Percentiles rank a stretch among this genome's conserved stretches.
Conservation (phyloP, 2,329 filamentous ascomycete genomes). For the Aspergillus unguis region DNA sequence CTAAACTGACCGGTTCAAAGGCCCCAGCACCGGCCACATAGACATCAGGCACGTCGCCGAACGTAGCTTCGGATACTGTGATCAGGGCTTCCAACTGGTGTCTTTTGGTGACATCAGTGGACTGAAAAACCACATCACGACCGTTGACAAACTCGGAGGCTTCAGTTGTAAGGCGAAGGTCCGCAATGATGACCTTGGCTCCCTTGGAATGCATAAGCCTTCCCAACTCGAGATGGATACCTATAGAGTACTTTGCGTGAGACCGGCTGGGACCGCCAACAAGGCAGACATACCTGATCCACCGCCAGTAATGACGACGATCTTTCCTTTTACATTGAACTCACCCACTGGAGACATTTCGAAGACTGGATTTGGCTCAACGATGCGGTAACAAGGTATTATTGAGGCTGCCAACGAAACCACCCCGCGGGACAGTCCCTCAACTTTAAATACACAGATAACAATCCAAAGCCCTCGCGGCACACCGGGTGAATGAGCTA, state of each 20-base stretch:
- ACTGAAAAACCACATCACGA: neutral
- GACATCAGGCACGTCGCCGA: conserved; percentile 5
- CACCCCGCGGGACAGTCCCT: too few relatives aligned
- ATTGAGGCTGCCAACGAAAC: too few relatives aligned
- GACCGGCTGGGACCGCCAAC: neutral
- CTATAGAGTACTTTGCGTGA: neutral
- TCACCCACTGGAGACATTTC: too few relatives aligned
- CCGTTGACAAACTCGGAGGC: neutral
- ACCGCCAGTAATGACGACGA: neutral
- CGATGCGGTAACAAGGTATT: too few relatives aligned
- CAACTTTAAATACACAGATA: too few relatives aligned
- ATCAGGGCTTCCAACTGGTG: neutral
- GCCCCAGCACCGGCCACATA: conserved; percentile 4
- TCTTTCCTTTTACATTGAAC: neutral
- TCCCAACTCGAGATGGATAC: conserved; percentile 3
- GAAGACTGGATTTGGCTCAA: too few relatives aligned
- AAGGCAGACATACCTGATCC: neutral
- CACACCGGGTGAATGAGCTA: too few relatives aligned
- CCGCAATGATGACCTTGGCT: conserved; percentile 5
- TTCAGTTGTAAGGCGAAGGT: conserved; percentile 4
- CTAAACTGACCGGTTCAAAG: conserved; percentile 8
- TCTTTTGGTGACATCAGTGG: conserved; percentile 6
- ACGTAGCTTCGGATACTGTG: neutral
- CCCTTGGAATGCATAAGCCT: neutral
- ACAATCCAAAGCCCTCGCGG: too few relatives aligned